Percentiles rank a stretch among this genome's conserved stretches.
Evolutionary conservation across 2,329 filamentous ascomycete genomes (phyloP).

Genomic region (Fusarium dimerum): DNA sequence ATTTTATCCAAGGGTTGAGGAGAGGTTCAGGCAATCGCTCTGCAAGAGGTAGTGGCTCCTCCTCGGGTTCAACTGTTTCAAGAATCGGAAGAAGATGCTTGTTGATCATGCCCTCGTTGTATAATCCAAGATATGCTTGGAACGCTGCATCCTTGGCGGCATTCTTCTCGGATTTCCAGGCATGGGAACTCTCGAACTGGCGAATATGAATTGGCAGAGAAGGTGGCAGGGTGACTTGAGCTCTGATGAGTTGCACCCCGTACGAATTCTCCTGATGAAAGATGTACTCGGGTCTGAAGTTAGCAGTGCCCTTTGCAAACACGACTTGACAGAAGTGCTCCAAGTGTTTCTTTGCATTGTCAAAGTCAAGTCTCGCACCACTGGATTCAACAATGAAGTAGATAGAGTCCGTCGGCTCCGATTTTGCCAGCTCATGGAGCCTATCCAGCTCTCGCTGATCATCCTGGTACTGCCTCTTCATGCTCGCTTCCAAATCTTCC

Average conservation of each 20-base stretch:
- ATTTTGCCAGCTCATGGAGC: constrained; percentile 50
- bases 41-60: constrained; percentile 28
- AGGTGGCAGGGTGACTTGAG: constrained; percentile 70
- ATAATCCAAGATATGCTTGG: constrained; percentile 71
- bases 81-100: constrained; percentile 72
- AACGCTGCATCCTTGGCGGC: constrained; percentile 83
- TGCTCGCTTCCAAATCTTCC: constrained; percentile 68
- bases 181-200: constrained; percentile 17
- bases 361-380: constrained; percentile 68
- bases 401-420: constrained; percentile 21
- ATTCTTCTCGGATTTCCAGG: constrained; percentile 72
- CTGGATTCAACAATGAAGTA: constrained; percentile 44
- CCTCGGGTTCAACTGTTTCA: constrained; percentile 41
- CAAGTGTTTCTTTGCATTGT: constrained; percentile 75
- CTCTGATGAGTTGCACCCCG: constrained; percentile 42
- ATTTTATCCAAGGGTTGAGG: constrained; percentile 48
- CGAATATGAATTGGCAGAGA: constrained; percentile 57
- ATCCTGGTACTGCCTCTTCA: constrained; percentile 70
- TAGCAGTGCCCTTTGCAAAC: constrained; percentile 58
- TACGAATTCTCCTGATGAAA: constrained; percentile 38
- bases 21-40: constrained; percentile 38
- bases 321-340: constrained; percentile 76
- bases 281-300: constrained; percentile 69
- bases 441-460: constrained; percentile 54
- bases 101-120: constrained; percentile 71